Conservation (phyloP, 805 yeast genomes). For the Grigorovia jiainica region DNA sequence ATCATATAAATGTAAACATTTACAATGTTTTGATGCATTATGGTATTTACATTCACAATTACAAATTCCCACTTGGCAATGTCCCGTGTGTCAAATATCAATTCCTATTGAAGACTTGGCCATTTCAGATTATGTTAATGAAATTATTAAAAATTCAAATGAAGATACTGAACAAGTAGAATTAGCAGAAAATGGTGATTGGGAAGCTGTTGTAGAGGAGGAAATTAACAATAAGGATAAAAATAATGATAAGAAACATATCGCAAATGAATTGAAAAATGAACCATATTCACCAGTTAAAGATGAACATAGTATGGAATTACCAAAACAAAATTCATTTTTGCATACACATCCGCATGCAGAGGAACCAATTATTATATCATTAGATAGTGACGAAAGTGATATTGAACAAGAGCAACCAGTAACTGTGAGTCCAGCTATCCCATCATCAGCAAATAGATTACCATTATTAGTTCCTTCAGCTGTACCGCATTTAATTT, state of each 20-base stretch:
- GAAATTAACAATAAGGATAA: slow-evolving; percentile 7
- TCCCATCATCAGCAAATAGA: neutral
- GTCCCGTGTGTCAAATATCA: slow-evolving; percentile 66
- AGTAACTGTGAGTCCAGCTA: neutral
- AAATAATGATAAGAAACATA: slow-evolving; percentile 1
- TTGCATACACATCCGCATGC: neutral
- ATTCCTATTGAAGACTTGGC: slow-evolving; percentile 51
- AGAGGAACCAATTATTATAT: slow-evolving; percentile 22
- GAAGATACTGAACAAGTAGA: slow-evolving; percentile 57
- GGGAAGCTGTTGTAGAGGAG: slow-evolving; percentile 41
- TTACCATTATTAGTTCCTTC: too few relatives aligned
- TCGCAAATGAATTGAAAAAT: neutral
- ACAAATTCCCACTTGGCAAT: slow-evolving; percentile 77
- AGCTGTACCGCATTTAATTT: too few relatives aligned
- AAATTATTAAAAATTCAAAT: slow-evolving; percentile 45
- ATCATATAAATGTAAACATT: slow-evolving; percentile 62
- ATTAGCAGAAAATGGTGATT: slow-evolving; percentile 61
- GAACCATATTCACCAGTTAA: slow-evolving; percentile 5
- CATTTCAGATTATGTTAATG: slow-evolving; percentile 63
- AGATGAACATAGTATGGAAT: slow-evolving; percentile 4
- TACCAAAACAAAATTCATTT: neutral
- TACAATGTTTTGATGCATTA: slow-evolving; percentile 80
- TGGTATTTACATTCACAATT: slow-evolving; percentile 66
- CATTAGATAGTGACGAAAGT: slow-evolving; percentile 36
- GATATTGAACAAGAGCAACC: neutral